Conservation (phyloP, 306 rosid species). For the Lotus japonicus region DNA sequence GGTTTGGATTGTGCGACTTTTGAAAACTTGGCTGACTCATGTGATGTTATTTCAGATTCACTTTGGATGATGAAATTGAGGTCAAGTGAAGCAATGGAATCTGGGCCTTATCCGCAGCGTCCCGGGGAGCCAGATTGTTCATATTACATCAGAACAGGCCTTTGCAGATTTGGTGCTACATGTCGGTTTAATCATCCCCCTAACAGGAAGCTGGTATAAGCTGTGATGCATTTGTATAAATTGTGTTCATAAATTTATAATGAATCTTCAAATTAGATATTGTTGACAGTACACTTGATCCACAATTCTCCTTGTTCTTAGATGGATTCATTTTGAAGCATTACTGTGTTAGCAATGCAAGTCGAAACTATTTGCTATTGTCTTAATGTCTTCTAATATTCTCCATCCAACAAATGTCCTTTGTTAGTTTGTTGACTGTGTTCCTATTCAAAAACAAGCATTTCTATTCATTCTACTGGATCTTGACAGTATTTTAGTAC, state of each 20-base stretch:
- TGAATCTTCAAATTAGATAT: constrained; percentile 2
- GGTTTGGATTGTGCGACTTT: neutral
- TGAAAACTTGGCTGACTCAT: neutral
- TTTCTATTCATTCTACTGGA: neutral
- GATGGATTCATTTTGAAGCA: constrained; percentile 5
- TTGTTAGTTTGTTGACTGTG: neutral
- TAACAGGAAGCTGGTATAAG: constrained; percentile 72
- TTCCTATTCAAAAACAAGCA: neutral
- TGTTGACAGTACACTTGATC: neutral
- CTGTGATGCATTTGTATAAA: constrained; percentile 19
- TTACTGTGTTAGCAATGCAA: neutral
- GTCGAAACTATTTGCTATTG: neutral
- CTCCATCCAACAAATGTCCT: neutral
- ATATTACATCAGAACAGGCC: constrained; percentile 88
- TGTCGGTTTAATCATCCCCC: constrained; percentile 95
- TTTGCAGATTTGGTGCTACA: constrained; percentile 84
- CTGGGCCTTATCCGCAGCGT: constrained; percentile 78
- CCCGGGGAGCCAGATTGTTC: constrained; percentile 88
- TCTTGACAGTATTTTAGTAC: neutral
- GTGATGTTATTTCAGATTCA: constrained; percentile 54
- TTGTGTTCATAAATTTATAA: neutral
- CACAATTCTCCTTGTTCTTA: neutral
- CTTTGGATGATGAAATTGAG: constrained; percentile 72
- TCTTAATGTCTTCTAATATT: neutral
- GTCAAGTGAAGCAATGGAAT: constrained; percentile 67